Conservation (phyloP, 2,329 filamentous ascomycete genomes). For the Intubia oerlemansii region DNA sequence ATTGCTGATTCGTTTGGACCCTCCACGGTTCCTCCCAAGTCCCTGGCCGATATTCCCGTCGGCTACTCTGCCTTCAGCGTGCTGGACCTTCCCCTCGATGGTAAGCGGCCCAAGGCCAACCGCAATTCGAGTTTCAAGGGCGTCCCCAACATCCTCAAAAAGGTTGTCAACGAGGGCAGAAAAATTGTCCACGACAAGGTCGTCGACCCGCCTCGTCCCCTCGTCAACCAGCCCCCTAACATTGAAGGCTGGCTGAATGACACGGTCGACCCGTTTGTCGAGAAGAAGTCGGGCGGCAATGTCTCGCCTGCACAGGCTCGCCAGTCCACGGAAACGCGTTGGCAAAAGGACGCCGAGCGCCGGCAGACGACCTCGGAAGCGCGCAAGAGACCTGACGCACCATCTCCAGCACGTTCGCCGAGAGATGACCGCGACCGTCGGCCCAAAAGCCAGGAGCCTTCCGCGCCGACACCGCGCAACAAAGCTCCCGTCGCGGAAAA, state of each 20-base stretch:
- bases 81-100: constrained; percentile 31
- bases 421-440: too few species aligned
- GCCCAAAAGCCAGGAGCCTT: too few species aligned
- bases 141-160: constrained; percentile 41
- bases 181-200: constrained; percentile 41
- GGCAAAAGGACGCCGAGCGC: constrained; percentile 10
- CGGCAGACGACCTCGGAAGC: constrained; percentile 3
- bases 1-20: constrained; percentile 17
- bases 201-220: constrained; percentile 28
- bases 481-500: too few species aligned
- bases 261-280: constrained; percentile 41
- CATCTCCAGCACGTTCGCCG: too few species aligned
- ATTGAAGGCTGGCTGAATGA: constrained; percentile 45
- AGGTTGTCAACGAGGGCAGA: constrained; percentile 40
- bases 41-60: constrained; percentile 38
- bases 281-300: constrained; percentile 11
- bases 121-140: constrained; percentile 35
- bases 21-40: constrained; percentile 24
- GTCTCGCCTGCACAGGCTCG: constrained; percentile 10
- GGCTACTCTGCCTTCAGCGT: constrained; percentile 47
- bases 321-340: constrained; percentile 15
- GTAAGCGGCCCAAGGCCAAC: constrained; percentile 23
- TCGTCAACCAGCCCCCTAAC: constrained; percentile 34
- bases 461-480: too few species aligned
- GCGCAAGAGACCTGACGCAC: constrained; percentile 4